phyloP scores from a whole-genome alignment of 225 moss, liverwort and hornwort species.

The Thuidium tamariscinum region DNA sequence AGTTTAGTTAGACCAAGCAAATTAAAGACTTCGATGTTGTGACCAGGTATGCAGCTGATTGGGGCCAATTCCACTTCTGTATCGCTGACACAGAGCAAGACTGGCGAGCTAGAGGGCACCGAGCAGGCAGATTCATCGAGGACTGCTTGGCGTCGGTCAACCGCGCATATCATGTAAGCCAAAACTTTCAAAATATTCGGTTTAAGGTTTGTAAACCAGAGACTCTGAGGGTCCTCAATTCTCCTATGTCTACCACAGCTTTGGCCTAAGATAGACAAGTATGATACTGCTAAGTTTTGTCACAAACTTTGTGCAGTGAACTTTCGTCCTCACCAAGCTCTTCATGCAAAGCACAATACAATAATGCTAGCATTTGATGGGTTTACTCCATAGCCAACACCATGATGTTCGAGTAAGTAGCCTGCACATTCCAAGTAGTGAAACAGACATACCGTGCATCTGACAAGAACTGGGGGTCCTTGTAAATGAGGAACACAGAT shows the following conservation, averaged over 20 bases:
- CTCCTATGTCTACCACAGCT: not conserved
- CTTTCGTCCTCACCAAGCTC: too few relatives aligned
- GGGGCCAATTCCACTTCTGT: conserved; percentile 81
- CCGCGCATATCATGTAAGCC: too few relatives aligned
- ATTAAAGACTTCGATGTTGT: not conserved
- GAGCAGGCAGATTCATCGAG: conserved; percentile 62
- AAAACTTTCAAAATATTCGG: not conserved
- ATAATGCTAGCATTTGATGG: not conserved
- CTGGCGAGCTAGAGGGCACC: conserved; percentile 73
- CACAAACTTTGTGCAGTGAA: not conserved
- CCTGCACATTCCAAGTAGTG: not conserved
- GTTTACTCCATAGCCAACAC: not conserved
- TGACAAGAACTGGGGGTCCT: not conserved
- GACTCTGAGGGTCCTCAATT: not conserved
- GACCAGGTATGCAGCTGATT: conserved; percentile 60
- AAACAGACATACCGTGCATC: not conserved
- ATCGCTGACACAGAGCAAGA: conserved; percentile 65
- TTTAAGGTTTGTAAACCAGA: not conserved
- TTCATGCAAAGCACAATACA: not conserved
- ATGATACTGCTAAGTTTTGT: not conserved
- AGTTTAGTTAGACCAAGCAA: not conserved
- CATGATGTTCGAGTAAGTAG: not conserved
- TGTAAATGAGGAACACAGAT: not conserved
- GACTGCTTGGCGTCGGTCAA: conserved; percentile 55
- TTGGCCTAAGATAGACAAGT: not conserved